Base-by-base conservation (phyloP, 2,329 filamentous ascomycete genomes). In the Pyricularia grisea region DNA sequence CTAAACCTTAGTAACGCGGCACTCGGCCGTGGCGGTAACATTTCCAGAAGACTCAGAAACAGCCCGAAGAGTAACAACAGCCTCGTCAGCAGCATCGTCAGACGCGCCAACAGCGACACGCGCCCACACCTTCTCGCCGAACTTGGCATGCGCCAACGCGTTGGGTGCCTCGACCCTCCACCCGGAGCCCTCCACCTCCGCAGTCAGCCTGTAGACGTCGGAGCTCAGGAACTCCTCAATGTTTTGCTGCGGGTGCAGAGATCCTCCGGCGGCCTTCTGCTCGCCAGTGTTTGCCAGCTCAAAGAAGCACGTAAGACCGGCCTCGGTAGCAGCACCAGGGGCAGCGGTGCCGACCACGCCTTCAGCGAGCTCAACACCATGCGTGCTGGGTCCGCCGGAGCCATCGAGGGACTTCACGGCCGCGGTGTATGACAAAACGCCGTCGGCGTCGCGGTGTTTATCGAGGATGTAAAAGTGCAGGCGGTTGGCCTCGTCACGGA, bases 391-490 rank as follows among this genome's bases (percentile, higher is more conserved):
- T 2, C 72, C 71, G 4, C 78, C 78, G 6, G 72, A 76, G 6
- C 77, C 77, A 20, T 79, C 76, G 1, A 83, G 79, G 0, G 82
- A 81, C 11, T 81, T 77, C 2, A 80, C 82, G 12, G 80, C 84
- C 1, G 85, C 80, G 0, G 77, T 81, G 73, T 86, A 86, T 28
- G 79, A 81, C 9, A 86, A 73, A 0, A 84, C 77, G 4, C 82
- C 82, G 1, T 71, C 70, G 0, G 73, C 73, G 69, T 83, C 80
- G 3, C 82, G 79, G 25, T 78, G 75, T 11, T 78, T 78, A 11
- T 80, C 76, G 23, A 86, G 69, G 17, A 86, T 76, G 72, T 86
- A 86, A 27, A 86, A 79, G 70, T 85, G 83, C 66, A 86, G 71
- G 2, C 78, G 73, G 68, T 86, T 86, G 3, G 79, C 74, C 71